Percentiles rank a stretch among this genome's conserved stretches.
Evolutionary conservation across 2,329 filamentous ascomycete species (phyloP).

Genomic region (Diplodia corticola): DNA sequence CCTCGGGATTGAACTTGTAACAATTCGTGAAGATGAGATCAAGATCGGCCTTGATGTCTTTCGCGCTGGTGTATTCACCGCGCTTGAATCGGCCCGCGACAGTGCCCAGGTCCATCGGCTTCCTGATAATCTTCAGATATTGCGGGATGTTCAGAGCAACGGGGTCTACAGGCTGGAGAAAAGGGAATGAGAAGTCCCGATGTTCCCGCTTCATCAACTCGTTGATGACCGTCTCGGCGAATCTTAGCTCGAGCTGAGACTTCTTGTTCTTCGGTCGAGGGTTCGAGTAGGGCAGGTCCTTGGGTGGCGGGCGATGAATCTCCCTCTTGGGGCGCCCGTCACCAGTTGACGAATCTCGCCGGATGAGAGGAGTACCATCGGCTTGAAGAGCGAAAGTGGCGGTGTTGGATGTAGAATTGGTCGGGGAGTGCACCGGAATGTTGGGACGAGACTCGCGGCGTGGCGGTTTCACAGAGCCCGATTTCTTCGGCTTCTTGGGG

Average conservation of each 20-base stretch:
- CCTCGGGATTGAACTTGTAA: constrained; percentile 83
- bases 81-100: constrained; percentile 73
- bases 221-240: constrained; percentile 77
- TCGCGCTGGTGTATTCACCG: constrained; percentile 77
- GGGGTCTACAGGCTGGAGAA: constrained; percentile 83
- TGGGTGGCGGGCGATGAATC: constrained; percentile 86
- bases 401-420: constrained; percentile 27
- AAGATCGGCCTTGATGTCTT: constrained; percentile 84
- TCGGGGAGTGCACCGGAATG: constrained; percentile 48
- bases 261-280: constrained; percentile 90
- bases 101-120: constrained; percentile 92
- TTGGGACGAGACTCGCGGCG: constrained; percentile 51
- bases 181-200: constrained; percentile 66
- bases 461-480: constrained; percentile 37
- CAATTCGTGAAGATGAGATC: constrained; percentile 86
- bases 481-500: constrained; percentile 58
- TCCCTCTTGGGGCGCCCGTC: constrained; percentile 85
- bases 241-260: constrained; percentile 82
- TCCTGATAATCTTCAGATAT: constrained; percentile 92
- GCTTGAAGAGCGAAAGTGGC: constrained; percentile 74
- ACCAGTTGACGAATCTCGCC: constrained; percentile 80
- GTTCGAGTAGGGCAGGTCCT: constrained; percentile 83
- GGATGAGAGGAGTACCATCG: constrained; percentile 76
- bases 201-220: constrained; percentile 78
- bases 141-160: constrained; percentile 91